Base-by-base conservation (phyloP, 2,329 filamentous ascomycete species). In the Dactylellina sp. region DNA sequence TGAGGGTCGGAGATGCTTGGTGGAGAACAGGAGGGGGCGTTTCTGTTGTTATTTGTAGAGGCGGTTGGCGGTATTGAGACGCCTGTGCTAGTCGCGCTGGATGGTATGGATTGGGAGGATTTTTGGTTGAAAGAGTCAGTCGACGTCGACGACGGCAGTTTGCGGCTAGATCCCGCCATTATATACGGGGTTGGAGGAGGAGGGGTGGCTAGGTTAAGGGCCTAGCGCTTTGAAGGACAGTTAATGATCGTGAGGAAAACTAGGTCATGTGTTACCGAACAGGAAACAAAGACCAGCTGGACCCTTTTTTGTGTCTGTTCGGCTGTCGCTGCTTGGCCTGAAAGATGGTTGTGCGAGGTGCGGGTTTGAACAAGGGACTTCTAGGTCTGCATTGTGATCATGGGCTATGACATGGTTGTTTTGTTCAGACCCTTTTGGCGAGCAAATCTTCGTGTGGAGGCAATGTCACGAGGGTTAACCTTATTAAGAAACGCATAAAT, bases 161-260 rank as follows among this genome's bases (percentile, higher is more conserved):
- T 42, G 37, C 60, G 68, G 39, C 28, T 40, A 35, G 55, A 49
- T 55, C 49, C 62, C 32, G 68, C 55, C 68, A 72, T 72, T 22
- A 50, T 47, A 46, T 16, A 22, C 18, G 44, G 64, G 25, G 28
- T 50, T 24, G 24, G 46, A 37, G 56, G 64, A 61, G 64, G 64
- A 52, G 66, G 66, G 9, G 47, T 39, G 25, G 66, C 49, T 59
- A 60, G 59, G 44, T 49, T 53, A 18, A 59, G 32, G 35, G 39
- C 25, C 25, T 18, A 44, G 22, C 47, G 32, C 59, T 44, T 40
- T 22, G 50, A 32, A 40, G 64, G 57, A 53, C 18, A 46, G 44
- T 61, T 49, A 28, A 20, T 22, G 39, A 18, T 59, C 46, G 40
- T 35, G 55, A 53, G 40, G 25, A 49, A 39, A 35, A 46, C 16